phyloP scores from a whole-genome alignment of 2,329 filamentous ascomycete genomes.

The Colletotrichum caudatum region DNA sequence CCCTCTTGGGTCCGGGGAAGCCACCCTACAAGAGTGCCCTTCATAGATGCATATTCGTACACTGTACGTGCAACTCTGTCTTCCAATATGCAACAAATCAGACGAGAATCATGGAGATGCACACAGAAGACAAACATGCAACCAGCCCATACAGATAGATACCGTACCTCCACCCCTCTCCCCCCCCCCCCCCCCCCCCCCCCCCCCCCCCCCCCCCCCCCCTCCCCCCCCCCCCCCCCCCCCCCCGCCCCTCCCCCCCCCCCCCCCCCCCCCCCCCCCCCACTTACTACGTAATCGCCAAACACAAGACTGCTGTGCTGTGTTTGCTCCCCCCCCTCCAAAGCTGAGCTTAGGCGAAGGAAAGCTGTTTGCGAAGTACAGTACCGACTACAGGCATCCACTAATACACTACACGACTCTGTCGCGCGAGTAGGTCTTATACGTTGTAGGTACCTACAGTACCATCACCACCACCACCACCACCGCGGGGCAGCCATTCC shows the following conservation, averaged over 20 bases:
- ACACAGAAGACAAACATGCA: background rate
- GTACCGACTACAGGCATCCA: background rate
- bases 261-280: background rate
- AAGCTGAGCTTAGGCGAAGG: slow-evolving; percentile 16
- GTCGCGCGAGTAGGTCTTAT: no score
- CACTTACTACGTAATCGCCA: slow-evolving; percentile 28
- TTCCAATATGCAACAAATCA: background rate
- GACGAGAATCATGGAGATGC: background rate
- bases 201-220: background rate
- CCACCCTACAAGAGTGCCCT: background rate
- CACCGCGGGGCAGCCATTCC: slow-evolving; percentile 14
- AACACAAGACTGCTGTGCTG: background rate
- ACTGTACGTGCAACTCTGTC: no score
- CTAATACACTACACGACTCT: no score
- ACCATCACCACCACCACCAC: background rate
- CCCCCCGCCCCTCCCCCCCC: background rate
- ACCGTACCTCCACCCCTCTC: no score
- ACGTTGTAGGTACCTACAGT: background rate
- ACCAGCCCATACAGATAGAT: background rate
- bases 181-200: background rate
- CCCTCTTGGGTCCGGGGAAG: slow-evolving; percentile 11
- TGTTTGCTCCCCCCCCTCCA: no score
- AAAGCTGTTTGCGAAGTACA: slow-evolving; percentile 9
- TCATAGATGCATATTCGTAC: background rate
- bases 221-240: background rate